Evolutionary conservation across 345 rosid genomes (phyloP), one percentile per base, ranked within the genome.

Genomic region (Syzygium grande): DNA sequence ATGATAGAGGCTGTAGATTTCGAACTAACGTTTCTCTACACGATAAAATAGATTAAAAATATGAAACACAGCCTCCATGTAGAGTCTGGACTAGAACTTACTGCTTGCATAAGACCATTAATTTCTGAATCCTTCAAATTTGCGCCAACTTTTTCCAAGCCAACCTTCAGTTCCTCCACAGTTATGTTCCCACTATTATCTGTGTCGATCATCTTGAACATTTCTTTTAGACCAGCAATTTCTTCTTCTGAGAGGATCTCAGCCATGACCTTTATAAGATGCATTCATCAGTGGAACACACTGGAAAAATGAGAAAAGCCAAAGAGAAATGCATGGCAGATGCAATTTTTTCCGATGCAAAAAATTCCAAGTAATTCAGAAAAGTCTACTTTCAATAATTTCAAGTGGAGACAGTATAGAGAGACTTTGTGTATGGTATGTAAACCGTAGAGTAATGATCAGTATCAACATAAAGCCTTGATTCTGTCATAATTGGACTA

Each of bases 161-260:
- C 99, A 17, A 84, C 92, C 90, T 94, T 97, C 86, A 97, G 92
- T 92, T 97, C 99, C 88, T 97, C 98, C 9, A 96, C 95, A 85
- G 99, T 94, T 52, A 97, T 97, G 19, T 95, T 93, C 56, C 99
- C 99, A 34, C 99, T 97, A 58, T 91, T 92, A 89, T 97, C 99
- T 86, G 96, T 80, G 87, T 97, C 99, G 86, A 97, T 97, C 98
- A 95, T 97, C 93, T 94, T 95, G 91, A 97, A 97, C 97, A 96
- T 96, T 92, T 96, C 95, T 88, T 93, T 97, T 63, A 97, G 89
- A 51, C 99, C 98, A 12, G 97, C 99, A 85, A 96, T 96, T 89
- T 97, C 98, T 86, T 94, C 98, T 91, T 96, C 99, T 6, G 99
- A 96, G 23, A 97, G 91, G 92, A 92, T 96, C 84, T 97, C 99